These are phyloP conservation scores for Arthroderma sp. DNA, from an alignment of 2,329 filamentous ascomycete genomes.

Conservation along the genomic window DNA sequence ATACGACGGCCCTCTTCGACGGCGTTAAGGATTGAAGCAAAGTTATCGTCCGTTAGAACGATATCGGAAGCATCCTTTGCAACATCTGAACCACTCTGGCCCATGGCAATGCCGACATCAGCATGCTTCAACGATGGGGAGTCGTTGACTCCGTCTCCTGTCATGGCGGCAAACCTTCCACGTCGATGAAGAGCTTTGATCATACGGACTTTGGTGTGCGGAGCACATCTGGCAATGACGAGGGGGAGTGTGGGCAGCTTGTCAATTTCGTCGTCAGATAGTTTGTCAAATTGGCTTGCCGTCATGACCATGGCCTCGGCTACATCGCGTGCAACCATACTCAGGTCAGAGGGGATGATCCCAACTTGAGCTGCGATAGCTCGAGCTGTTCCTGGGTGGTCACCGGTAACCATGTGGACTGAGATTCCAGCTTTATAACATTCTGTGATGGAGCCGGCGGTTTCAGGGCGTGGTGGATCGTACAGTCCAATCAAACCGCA, in stretches of 20 bases:
- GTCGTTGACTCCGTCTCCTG: constrained; percentile 80
- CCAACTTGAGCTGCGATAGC: constrained; percentile 70
- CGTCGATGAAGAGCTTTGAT: constrained; percentile 52
- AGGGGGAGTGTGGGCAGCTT: constrained; percentile 42
- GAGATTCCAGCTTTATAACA: constrained; percentile 63
- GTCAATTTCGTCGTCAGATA: constrained; percentile 63
- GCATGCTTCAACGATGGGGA: constrained; percentile 68
- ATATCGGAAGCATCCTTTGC: constrained; percentile 59
- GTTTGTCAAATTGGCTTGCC: constrained; percentile 64
- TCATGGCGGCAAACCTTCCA: constrained; percentile 70
- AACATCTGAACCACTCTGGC: constrained; percentile 66
- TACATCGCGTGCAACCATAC: constrained; percentile 48
- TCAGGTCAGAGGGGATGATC: constrained; percentile 56
- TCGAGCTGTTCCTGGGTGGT: constrained; percentile 65
- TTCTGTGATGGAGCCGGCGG: constrained; percentile 56
- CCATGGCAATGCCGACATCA: constrained; percentile 85
- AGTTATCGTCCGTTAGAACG: constrained; percentile 31
- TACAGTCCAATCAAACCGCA: constrained; percentile 77
- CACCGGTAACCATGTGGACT: constrained; percentile 76
- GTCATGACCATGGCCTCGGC: constrained; percentile 61
- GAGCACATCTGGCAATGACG: constrained; percentile 48
- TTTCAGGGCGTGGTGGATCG: constrained; percentile 73
- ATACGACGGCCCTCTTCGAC: constrained; percentile 75
- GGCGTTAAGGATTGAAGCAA: constrained; percentile 72
- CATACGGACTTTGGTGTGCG: constrained; percentile 68